Conservation (phyloP, 495 filamentous ascomycete species). For the Penicillium cataractarum region DNA sequence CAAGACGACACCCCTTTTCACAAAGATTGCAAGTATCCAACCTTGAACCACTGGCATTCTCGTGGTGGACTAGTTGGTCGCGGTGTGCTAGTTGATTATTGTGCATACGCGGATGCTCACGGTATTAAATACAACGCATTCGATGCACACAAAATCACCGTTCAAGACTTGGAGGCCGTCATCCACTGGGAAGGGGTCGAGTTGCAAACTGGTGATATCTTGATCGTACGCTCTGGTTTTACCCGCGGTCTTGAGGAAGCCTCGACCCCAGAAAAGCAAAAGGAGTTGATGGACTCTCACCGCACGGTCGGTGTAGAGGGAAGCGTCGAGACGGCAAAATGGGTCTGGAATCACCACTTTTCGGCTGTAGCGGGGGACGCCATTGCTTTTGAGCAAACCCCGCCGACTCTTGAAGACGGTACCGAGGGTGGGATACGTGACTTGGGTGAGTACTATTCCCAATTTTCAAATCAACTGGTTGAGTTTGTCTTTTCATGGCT, state of each 20-base stretch:
- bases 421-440: conserved; percentile 4
- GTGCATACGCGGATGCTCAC: neutral
- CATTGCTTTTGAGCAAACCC: conserved; percentile 17
- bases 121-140: conserved; percentile 2
- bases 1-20: conserved; percentile 1
- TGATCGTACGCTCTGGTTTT: conserved; percentile 11
- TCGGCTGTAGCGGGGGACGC: conserved; percentile 22
- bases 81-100: conserved; percentile 15
- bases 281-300: neutral
- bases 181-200: conserved; percentile 4
- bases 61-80: conserved; percentile 21
- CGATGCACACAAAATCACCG: conserved; percentile 8
- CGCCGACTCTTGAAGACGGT: neutral
- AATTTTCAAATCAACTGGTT: neutral
- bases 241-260: conserved; percentile 7
- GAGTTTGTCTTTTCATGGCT: no score
- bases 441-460: neutral
- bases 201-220: conserved; percentile 13
- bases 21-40: neutral
- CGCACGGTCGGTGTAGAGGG: conserved; percentile 7
- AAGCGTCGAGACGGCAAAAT: conserved; percentile 8
- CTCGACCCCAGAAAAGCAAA: neutral
- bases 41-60: conserved; percentile 11
- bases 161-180: conserved; percentile 10
- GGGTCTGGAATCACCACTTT: conserved; percentile 17